These are phyloP conservation scores for Lachnellula arida DNA, from an alignment of 2,329 filamentous ascomycete genomes.

Conservation along the genomic window DNA sequence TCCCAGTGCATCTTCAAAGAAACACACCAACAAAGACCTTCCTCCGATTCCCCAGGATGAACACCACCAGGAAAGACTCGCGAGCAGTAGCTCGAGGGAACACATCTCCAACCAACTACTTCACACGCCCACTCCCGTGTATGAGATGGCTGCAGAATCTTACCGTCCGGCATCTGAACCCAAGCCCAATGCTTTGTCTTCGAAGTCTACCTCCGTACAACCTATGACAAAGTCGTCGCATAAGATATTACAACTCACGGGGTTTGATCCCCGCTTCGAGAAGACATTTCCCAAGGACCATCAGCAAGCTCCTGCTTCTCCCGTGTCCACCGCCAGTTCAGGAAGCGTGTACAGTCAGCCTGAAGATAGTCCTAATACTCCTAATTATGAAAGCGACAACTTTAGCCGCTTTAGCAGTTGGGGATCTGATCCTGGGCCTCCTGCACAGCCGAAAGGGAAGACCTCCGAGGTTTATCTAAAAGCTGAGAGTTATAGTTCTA, in stretches of 20 bases:
- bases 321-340: conserved; percentile 8
- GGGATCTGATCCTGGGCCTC: background rate
- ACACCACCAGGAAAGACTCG: background rate
- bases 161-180: background rate
- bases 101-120: background rate
- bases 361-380: background rate
- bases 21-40: background rate
- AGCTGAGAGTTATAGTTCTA: background rate
- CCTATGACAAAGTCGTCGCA: conserved; percentile 15
- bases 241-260: conserved; percentile 22
- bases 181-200: background rate
- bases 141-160: background rate
- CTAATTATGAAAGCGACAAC: background rate
- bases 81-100: too few relatives aligned
- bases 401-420: background rate
- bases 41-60: background rate
- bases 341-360: conserved; percentile 17
- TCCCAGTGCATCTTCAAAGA: background rate
- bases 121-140: background rate
- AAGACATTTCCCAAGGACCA: conserved; percentile 3
- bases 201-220: background rate
- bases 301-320: conserved; percentile 3
- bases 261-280: conserved; percentile 17
- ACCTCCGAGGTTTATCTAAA: background rate
- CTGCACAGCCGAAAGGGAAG: background rate